Evolutionary conservation across 345 rosid species (phyloP).

Genomic region (Heritiera fomes): DNA sequence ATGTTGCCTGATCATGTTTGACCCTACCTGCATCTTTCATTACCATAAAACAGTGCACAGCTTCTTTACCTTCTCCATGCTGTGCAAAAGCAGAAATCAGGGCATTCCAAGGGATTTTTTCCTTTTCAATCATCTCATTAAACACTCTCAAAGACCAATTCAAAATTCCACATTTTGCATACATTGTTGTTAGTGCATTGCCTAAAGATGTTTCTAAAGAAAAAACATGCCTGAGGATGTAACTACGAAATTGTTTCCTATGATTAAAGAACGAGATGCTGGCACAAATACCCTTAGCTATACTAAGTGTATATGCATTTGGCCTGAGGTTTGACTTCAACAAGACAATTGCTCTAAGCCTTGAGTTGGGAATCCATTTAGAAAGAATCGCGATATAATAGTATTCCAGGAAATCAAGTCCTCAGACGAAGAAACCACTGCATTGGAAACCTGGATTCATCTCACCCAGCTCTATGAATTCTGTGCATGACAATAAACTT

Average conservation of each 20-base stretch:
- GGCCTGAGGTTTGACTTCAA: constrained; percentile 50
- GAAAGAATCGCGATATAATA: constrained; percentile 54
- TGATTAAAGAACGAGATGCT: constrained; percentile 46
- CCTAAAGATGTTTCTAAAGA: constrained; percentile 47
- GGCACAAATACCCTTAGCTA: constrained; percentile 53
- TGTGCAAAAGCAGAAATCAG: constrained; percentile 40
- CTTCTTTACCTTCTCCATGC: no score
- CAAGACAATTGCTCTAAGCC: constrained; percentile 52
- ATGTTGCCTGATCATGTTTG: constrained; percentile 61
- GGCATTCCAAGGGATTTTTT: constrained; percentile 66
- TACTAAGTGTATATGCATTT: constrained; percentile 55
- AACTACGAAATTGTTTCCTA: constrained; percentile 60
- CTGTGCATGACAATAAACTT: constrained; percentile 60
- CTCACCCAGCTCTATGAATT: constrained; percentile 40
- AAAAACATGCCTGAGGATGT: constrained; percentile 41
- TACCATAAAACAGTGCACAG: no score
- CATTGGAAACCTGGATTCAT: constrained; percentile 63
- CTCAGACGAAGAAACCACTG: constrained; percentile 59
- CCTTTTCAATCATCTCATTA: constrained; percentile 45
- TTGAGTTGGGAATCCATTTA: constrained; percentile 46
- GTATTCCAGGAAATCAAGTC: constrained; percentile 77
- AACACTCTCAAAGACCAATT: constrained; percentile 53
- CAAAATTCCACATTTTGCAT: constrained; percentile 65
- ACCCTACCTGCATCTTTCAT: constrained; percentile 9
- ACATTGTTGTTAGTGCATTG: constrained; percentile 63